Evolutionary conservation across 495 filamentous ascomycete species (phyloP), one percentile per base, ranked within the genome.

Genomic region (Ramalina peruviana): DNA sequence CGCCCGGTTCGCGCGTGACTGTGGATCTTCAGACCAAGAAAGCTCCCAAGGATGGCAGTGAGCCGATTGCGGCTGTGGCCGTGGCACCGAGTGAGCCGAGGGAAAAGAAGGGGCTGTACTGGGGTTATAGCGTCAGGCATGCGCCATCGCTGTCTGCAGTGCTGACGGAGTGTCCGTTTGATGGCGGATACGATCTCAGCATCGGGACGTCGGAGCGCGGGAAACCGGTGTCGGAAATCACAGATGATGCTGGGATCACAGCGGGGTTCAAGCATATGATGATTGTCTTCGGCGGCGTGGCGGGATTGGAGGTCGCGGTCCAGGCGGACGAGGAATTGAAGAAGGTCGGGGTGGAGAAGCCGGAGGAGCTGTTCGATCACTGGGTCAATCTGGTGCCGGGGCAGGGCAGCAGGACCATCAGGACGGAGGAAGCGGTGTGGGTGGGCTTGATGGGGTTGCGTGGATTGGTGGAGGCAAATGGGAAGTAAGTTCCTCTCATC

Each of bases 131-230:
- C 12, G 71, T 82, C 10, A 74, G 85, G 4, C 71, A 67, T 30
- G 76, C 78, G 16, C 48, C 61, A 1, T 75, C 72, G 0, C 65
- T 88, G 3, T 80, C 81, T 0, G 67, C 67, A 23, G 76, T 88
- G 16, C 81, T 85, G 53, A 84, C 81, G 16, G 69, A 81, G 49
- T 72, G 76, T 55, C 69, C 71, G 33, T 78, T 74, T 57, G 72
- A 81, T 23, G 73, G 79, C 40, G 74, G 83, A 13, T 80, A 85
- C 56, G 74, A 87, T 57, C 26, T 84, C 40, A 79, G 73, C 51
- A 75, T 90, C 49, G 85, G 83, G 12, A 88, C 83, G 0, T 85
- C 80, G 2, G 84, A 88, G 62, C 78, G 83, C 23, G 85, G 85
- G 12, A 33, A 62, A 7, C 65, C 75, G 1, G 60, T 83, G n/a